A percentile compares a stretch with the other conserved stretches of the same genome.
phyloP scores from a whole-genome alignment of 2,329 filamentous ascomycete genomes.

The Monilinia fructigena region DNA sequence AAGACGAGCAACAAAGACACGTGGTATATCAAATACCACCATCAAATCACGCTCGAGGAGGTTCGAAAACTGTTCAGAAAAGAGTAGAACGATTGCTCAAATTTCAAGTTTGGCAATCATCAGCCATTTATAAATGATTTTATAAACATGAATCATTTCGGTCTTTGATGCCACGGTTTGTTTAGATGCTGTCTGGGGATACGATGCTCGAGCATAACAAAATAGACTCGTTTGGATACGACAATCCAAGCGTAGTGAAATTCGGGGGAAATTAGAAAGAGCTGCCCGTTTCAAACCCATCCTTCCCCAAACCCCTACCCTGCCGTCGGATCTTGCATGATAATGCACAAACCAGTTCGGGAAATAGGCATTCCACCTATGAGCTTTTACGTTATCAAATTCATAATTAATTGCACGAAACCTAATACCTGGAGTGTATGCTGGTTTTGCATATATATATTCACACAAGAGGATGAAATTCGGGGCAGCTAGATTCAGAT shows the following conservation, averaged over 20 bases:
- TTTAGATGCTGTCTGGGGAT: too few relatives aligned
- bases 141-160: too few relatives aligned
- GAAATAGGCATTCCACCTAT: not conserved
- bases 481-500: not conserved
- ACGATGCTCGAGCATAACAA: too few relatives aligned
- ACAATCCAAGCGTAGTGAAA: not conserved
- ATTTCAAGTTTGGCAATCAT: too few relatives aligned
- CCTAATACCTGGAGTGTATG: not conserved
- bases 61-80: not conserved
- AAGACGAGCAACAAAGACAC: slow-evolving; percentile 5
- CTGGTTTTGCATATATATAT: not conserved
- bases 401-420: not conserved
- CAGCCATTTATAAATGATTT: too few relatives aligned
- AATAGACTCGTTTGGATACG: too few relatives aligned
- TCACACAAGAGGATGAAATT: not conserved
- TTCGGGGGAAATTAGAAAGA: not conserved
- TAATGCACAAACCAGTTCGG: not conserved
- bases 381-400: not conserved
- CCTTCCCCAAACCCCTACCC: slow-evolving; percentile 1
- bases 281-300: not conserved
- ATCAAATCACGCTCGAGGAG: not conserved
- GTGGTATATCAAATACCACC: not conserved
- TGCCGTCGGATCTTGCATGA: not conserved
- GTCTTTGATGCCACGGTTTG: too few relatives aligned
- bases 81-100: too few relatives aligned